Evolutionary conservation across 164 flowering plant species (phyloP).

Genomic region (Liquidambar formosana): DNA sequence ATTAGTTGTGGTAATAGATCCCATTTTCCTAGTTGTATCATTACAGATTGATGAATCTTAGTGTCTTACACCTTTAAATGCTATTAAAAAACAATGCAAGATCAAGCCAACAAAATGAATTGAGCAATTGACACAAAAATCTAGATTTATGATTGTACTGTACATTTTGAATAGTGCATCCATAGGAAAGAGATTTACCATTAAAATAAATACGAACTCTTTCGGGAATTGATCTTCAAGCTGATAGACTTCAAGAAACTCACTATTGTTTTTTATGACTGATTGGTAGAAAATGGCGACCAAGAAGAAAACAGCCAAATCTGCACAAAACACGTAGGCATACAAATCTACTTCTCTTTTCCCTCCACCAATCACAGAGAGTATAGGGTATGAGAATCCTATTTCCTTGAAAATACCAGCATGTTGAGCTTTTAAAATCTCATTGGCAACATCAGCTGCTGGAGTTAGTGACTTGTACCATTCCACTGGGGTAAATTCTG

Average conservation of each 20-base stretch:
- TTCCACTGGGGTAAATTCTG: slow-evolving; percentile 41
- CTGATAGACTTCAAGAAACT: slow-evolving; percentile 84
- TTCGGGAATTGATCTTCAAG: slow-evolving; percentile 93
- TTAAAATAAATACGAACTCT: slow-evolving; percentile 71
- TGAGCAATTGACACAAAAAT: not conserved
- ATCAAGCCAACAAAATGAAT: not conserved
- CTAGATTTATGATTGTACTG: not conserved
- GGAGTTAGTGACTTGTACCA: slow-evolving; percentile 71
- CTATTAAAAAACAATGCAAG: not conserved
- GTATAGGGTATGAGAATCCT: slow-evolving; percentile 67
- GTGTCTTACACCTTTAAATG: not conserved
- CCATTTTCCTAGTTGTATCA: too few species aligned
- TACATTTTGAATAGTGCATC: not conserved
- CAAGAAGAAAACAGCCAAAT: slow-evolving; percentile 78
- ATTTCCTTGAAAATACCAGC: slow-evolving; percentile 48
- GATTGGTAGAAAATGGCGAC: slow-evolving; percentile 79
- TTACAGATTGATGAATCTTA: not conserved
- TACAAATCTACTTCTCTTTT: slow-evolving; percentile 79
- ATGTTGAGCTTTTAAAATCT: slow-evolving; percentile 49
- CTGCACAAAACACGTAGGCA: slow-evolving; percentile 84
- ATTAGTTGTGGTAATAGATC: not conserved
- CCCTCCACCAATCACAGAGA: slow-evolving; percentile 84
- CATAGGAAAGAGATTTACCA: slow-evolving; percentile 41
- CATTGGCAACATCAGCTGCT: slow-evolving; percentile 81
- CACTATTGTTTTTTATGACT: slow-evolving; percentile 66